Conservation (phyloP, 768 basidiomycete genomes). For the Auriscalpium vulgare region DNA sequence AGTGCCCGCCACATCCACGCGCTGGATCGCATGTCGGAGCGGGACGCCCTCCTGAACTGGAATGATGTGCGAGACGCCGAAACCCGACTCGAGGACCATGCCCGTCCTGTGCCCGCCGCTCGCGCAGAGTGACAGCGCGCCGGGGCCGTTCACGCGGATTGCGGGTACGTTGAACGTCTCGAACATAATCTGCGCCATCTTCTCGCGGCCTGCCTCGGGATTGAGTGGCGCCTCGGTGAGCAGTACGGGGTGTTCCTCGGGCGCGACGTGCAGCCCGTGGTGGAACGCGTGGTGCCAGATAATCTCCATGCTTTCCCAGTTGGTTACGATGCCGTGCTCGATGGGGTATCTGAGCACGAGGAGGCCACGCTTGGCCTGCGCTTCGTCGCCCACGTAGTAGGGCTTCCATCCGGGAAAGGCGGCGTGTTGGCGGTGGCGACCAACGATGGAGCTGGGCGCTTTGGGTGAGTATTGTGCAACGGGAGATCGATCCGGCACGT, state of each 20-base stretch:
- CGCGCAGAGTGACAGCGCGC: conserved; percentile 72
- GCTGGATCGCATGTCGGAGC: conserved; percentile 84
- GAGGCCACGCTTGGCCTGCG: conserved; percentile 90
- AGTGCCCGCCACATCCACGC: conserved; percentile 86
- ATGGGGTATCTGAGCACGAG: conserved; percentile 88
- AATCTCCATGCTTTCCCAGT: conserved; percentile 99
- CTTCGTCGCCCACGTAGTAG: conserved; percentile 90
- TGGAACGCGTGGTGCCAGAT: conserved; percentile 97
- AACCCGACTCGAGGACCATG: conserved; percentile 91
- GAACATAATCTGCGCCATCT: conserved; percentile 73
- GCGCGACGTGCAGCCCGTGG: conserved; percentile 67
- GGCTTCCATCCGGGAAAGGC: conserved; percentile 94
- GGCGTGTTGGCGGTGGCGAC: conserved; percentile 86
- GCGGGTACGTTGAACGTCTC: conserved; percentile 68
- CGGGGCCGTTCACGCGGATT: conserved; percentile 65
- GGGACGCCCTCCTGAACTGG: conserved; percentile 93
- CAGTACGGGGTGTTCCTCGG: conserved; percentile 67
- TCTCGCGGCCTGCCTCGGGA: conserved; percentile 63
- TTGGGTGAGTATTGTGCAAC: neutral
- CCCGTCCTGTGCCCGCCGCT: conserved; percentile 92
- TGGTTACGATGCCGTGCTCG: conserved; percentile 89
- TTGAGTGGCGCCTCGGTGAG: conserved; percentile 65
- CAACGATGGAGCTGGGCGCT: conserved; percentile 69
- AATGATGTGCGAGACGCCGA: conserved; percentile 91
- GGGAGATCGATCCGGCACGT: conserved; percentile 24